Base-by-base conservation (phyloP, 169 alveolate genomes). In the Sarcocystis neurona region DNA sequence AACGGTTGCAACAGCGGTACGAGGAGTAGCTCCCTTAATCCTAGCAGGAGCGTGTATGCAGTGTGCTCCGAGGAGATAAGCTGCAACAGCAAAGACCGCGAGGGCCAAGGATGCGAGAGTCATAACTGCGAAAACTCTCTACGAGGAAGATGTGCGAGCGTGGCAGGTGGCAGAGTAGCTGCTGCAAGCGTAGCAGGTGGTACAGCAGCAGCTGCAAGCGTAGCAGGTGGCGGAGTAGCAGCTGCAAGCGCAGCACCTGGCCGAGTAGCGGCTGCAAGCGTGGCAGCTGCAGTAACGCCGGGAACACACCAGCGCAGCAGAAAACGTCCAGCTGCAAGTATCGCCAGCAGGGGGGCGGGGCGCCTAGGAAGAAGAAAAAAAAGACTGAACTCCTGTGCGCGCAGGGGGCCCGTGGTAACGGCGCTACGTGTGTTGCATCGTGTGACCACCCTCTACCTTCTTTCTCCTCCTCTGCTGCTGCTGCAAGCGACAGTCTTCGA, bases 261-360 rank as follows among this genome's bases (percentile, higher is more conserved):
- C 84, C 12, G 84, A 75, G 63, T 56, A 34, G 84, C 43, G 18
- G 84, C 41, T 37, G 39, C 63, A 32, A n/a, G 84, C 20, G 43
- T 75, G 63, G 23, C 84, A 43, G 84, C 84, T 5, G 84, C 56
- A 44, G 84, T 32, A 30, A 37, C 37, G 23, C 66, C 84, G 46
- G 84, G 37, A 75, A n/a, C n/a, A n/a, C n/a, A n/a, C n/a, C n/a
- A n/a, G n/a, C n/a, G 84, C 84, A 75, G 84, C 84, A 39, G 63
- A 30, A 8, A 43, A 32, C 41, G 41, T 44, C 43, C 30, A 75
- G 63, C 56, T 2, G 84, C 84, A 44, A 63, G 66, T 20, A 63
- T 34, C 12, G 32, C 12, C 84, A 3, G 56, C 60, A 3, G 84
- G 12, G 84, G 84, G 46, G 63, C 66, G 20, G 8, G 66, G 46